Percentiles rank a stretch among this genome's conserved stretches.
Conservation (phyloP, 2,329 filamentous ascomycete genomes). For the Zasmidium angulare region DNA sequence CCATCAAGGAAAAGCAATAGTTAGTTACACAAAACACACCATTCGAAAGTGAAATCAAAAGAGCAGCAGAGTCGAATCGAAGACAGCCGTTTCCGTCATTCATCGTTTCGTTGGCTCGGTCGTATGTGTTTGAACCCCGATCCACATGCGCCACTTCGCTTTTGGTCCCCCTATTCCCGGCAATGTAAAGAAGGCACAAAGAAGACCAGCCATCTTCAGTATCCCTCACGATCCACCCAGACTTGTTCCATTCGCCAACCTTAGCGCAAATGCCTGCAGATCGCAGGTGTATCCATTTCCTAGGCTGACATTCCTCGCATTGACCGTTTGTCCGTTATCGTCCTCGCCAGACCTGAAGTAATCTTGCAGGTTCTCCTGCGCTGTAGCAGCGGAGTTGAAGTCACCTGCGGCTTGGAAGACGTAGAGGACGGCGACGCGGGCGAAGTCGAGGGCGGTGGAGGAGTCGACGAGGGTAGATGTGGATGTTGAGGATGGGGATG, state of each 20-base stretch:
- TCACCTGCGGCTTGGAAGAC: conserved; percentile 44
- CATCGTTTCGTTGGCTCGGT: too few species aligned
- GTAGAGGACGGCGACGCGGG: conserved; percentile 46
- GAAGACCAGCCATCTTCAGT: too few species aligned
- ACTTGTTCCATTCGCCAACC: conserved; percentile 26
- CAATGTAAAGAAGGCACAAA: too few species aligned
- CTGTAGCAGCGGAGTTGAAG: conserved; percentile 42
- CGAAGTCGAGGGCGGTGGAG: conserved; percentile 42
- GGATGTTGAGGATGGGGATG: conserved; percentile 16
- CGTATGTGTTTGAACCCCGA: too few species aligned
- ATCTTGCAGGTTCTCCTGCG: conserved; percentile 44
- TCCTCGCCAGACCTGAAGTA: conserved; percentile 29
- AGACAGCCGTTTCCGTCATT: too few species aligned
- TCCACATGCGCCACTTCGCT: too few species aligned
- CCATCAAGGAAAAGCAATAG: too few species aligned
- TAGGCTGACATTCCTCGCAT: conserved; percentile 28
- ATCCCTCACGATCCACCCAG: conserved; percentile 22
- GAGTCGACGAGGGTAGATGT: conserved; percentile 15
- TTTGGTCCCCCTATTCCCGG: too few species aligned
- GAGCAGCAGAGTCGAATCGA: too few species aligned
- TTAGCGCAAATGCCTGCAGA: conserved; percentile 19
- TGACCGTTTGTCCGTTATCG: conserved; percentile 18
- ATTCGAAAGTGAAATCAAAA: too few species aligned
- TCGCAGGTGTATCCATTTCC: conserved; percentile 30
- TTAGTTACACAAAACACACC: too few species aligned